Evolutionary conservation across 306 rosid genomes (phyloP), one percentile per base, ranked within the genome.

Genomic region (Notholithocarpus densiflorus): DNA sequence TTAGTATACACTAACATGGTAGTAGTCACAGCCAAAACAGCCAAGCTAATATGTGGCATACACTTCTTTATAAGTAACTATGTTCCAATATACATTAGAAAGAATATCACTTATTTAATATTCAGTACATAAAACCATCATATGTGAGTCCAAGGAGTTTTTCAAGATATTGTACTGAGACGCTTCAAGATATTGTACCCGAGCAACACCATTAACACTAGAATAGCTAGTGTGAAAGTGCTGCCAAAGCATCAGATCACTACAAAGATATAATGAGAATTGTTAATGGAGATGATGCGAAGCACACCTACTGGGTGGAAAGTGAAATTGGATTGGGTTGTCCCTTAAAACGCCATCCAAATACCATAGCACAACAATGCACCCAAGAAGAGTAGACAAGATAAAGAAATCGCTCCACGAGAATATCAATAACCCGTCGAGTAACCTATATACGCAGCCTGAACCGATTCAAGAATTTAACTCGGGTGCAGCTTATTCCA

Each of bases 201-300:
- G 61, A 72, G 75, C 43, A 72, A 53, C 23, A 51, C 20, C 75
- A 20, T 24, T 17, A 6, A 72, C 75, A 72, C 43, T 52, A 48
- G 75, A 72, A 72, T 48, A 72, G 45, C 75, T 72, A 23, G 23
- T 52, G n/a, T n/a, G n/a, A 17, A 48, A 24, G 26, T 52, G 60
- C 61, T 72, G 52, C 15, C 15, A 51, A 18, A 20, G 62, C 75
- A 52, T 72, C 61, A 72, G 27, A 72, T 17, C 75, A 72, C 40
- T 52, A 72, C 75, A 72, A 24, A 52, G 75, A 72, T 72, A 53
- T 52, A 51, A 26, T 52, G 75, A 72, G 75, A 72, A 52, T 53
- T 51, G 62, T 72, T 51, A 17, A 2, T 5, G 43, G 32, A 72
- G 43, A 53, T 52, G 48, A 72, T 24, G 61, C 14, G 6, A 72